Evolutionary conservation across 1,284 basidiomycete species (phyloP), one percentile per base, ranked within the genome.

Genomic region (Ganoderma lingzhi): DNA sequence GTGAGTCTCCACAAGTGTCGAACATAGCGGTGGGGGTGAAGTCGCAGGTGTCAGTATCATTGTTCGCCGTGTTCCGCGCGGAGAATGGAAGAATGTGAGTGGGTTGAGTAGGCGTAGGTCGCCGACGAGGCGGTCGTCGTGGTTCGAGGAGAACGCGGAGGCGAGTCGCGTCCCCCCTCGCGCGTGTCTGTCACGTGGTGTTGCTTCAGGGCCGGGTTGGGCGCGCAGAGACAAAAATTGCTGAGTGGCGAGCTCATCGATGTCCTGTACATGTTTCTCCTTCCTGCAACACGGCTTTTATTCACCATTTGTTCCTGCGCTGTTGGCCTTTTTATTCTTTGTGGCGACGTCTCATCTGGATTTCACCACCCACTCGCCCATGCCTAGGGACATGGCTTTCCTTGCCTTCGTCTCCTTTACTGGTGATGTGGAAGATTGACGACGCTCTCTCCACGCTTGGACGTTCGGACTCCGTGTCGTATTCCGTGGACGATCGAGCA

Each of bases 351-450:
- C 51, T 14, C 44, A 14, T 35, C 28, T 42, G 35, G 39, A 61
- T 15, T 2, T 35, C 15, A 42, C 9, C 41, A 30, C 67, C 76
- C 78, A 79, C 77, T 76, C 73, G 77, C 78, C 76, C 30, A 76
- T 76, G 78, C 78, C 78, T 79, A 73, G 78, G 72, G 78, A 79
- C 78, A 78, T 68, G 76, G 77, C 76, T 59, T 44, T 71, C 70
- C 48, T 64, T 75, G 77, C 78, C 74, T 75, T 79, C 78, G 78
- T 79, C 78, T 74, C 77, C 76, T 78, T 70, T 78, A 79, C 78
- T 78, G 35, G 78, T 71, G 76, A 73, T 61, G 76, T 79, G 78
- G 78, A 78, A 79, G 74, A 79, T 75, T 39, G 58, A 74, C 48
- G 45, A 35, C 2, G 71, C 77, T 75, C 71, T 76, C 72, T 79